phyloP scores from a whole-genome alignment of 805 yeast species.

The Clavispora santaluciae region DNA sequence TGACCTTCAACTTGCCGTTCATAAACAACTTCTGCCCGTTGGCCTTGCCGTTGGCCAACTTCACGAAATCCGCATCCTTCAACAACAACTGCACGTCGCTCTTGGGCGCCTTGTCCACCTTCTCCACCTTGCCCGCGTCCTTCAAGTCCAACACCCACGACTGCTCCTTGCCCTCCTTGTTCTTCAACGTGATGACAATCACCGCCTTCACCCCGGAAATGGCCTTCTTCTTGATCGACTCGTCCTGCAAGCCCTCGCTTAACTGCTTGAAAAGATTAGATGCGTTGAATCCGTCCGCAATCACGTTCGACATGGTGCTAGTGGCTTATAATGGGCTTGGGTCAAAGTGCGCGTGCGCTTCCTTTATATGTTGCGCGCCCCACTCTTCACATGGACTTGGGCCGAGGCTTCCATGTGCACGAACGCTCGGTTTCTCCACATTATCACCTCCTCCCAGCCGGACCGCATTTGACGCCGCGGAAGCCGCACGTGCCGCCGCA shows the following conservation, averaged over 20 bases:
- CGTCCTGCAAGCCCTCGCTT: constrained; percentile 35
- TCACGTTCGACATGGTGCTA: constrained; percentile 21
- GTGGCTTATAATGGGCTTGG: background rate
- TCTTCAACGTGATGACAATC: constrained; percentile 50
- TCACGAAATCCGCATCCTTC: constrained; percentile 64
- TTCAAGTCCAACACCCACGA: constrained; percentile 20
- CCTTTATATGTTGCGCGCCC: constrained; percentile 3
- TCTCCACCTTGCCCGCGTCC: constrained; percentile 13
- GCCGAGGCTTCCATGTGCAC: constrained; percentile 8
- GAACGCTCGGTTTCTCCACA: constrained; percentile 7
- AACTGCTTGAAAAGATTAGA: constrained; percentile 38
- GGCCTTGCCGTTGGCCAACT: constrained; percentile 71
- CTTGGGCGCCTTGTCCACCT: constrained; percentile 27
- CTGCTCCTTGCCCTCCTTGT: constrained; percentile 20
- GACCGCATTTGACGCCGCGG: no score
- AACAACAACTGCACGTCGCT: constrained; percentile 61
- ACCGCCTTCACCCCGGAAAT: constrained; percentile 51
- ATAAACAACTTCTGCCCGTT: constrained; percentile 81
- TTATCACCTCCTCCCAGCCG: no score
- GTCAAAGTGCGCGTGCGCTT: background rate
- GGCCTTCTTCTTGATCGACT: constrained; percentile 33
- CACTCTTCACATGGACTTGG: constrained; percentile 9
- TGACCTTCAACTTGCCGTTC: constrained; percentile 79
- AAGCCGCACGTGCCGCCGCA: no score
- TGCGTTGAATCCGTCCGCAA: constrained; percentile 40